Conservation (phyloP, 768 basidiomycete genomes). For the Macrolepiota fuliginosa region DNA sequence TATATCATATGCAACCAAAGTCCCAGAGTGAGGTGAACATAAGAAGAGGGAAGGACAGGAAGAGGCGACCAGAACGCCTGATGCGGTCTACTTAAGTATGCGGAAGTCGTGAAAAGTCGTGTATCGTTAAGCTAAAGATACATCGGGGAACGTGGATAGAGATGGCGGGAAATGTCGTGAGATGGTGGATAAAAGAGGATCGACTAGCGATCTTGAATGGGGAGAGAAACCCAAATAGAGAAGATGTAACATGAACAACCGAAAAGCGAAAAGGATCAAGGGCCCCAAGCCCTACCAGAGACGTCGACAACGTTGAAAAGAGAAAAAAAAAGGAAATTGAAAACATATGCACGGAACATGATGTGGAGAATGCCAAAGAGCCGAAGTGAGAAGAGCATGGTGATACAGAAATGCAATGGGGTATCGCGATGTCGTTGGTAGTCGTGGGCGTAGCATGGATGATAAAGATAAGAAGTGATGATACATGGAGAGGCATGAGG, state of each 20-base stretch:
- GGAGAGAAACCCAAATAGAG: neutral
- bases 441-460: constrained; percentile 11
- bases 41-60: neutral
- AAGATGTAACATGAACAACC: neutral
- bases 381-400: neutral
- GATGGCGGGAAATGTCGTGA: neutral
- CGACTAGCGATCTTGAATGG: constrained; percentile 1
- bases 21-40: neutral
- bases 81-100: constrained; percentile 4
- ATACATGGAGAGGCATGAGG: neutral
- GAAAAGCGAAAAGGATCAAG: neutral
- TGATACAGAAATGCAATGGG: constrained; percentile 6
- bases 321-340: neutral
- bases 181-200: neutral
- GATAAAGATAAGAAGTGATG: constrained; percentile 12
- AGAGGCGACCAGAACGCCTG: neutral
- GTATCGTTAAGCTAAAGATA: constrained; percentile 1
- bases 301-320: constrained; percentile 1
- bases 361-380: neutral
- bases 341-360: constrained; percentile 12
- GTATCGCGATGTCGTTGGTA: constrained; percentile 14
- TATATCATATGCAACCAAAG: neutral
- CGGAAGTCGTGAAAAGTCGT: neutral
- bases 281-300: constrained; percentile 1
- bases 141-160: neutral